Conservation (phyloP, 495 filamentous ascomycete species). For the Haplographium delicatum region DNA sequence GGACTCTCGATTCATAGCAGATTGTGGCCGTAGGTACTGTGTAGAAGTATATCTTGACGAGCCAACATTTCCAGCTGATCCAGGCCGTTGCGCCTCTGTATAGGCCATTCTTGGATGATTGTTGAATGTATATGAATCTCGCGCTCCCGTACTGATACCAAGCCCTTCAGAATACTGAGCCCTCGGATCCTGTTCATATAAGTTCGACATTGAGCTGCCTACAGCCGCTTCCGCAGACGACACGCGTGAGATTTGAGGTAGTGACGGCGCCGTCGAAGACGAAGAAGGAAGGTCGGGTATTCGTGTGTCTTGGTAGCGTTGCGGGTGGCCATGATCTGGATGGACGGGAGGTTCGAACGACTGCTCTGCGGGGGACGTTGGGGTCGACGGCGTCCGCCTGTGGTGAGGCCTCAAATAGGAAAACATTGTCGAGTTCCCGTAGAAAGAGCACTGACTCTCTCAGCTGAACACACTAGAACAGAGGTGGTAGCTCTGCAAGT, state of each 20-base stretch:
- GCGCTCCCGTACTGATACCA: neutral
- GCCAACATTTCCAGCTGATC: constrained; percentile 17
- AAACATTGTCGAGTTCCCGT: constrained; percentile 34
- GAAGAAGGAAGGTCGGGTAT: constrained; percentile 2
- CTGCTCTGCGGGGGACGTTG: constrained; percentile 40
- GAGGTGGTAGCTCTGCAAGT: no score
- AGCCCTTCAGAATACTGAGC: constrained; percentile 18
- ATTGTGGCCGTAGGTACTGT: constrained; percentile 27
- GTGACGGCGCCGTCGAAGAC: constrained; percentile 29
- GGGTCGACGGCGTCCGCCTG: constrained; percentile 46
- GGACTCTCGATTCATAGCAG: constrained; percentile 26
- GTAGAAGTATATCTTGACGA: constrained; percentile 24
- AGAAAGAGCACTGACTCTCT: no score
- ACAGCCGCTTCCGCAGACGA: constrained; percentile 31
- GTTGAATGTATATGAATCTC: constrained; percentile 12
- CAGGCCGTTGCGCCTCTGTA: constrained; percentile 16
- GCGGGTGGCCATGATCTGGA: constrained; percentile 24
- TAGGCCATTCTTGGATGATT: constrained; percentile 18
- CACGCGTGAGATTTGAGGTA: constrained; percentile 43
- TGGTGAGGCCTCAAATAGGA: constrained; percentile 48
- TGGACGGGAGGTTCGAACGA: constrained; percentile 36
- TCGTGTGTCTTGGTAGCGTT: constrained; percentile 15
- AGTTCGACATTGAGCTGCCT: constrained; percentile 4
- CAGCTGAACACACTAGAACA: no score
- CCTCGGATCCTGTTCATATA: constrained; percentile 13